These are phyloP conservation scores for Emergomyces africanus DNA, from an alignment of 2,329 filamentous ascomycete species.

Conservation along the genomic window DNA sequence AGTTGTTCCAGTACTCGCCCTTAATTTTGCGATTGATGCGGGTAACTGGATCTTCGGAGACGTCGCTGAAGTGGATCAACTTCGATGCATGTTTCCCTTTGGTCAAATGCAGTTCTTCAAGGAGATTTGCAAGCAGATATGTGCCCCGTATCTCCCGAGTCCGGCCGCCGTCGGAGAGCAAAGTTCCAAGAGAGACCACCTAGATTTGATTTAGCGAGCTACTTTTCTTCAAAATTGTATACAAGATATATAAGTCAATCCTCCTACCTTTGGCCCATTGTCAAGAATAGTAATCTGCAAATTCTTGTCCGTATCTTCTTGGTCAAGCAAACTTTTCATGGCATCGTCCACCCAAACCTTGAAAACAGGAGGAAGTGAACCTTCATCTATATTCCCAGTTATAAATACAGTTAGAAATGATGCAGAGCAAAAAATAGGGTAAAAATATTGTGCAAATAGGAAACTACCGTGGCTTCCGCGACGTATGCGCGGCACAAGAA, in stretches of 20 bases:
- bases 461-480: conserved; percentile 3
- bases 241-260: conserved; percentile 5
- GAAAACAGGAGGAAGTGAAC: conserved; percentile 55
- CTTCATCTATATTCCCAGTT: conserved; percentile 46
- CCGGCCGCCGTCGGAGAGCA: conserved; percentile 67
- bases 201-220: conserved; percentile 18
- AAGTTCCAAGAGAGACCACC: conserved; percentile 64
- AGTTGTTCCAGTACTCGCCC: conserved; percentile 68
- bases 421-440: not conserved
- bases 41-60: conserved; percentile 73
- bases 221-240: conserved; percentile 5
- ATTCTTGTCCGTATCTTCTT: conserved; percentile 78
- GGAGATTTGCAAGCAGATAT: conserved; percentile 80
- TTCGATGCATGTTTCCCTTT: conserved; percentile 63
- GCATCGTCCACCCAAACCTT: conserved; percentile 68
- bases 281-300: conserved; percentile 91
- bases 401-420: too few species aligned
- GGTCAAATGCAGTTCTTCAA: conserved; percentile 77
- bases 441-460: not conserved
- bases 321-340: conserved; percentile 56
- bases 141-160: conserved; percentile 56
- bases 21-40: conserved; percentile 64
- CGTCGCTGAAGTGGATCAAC: conserved; percentile 73
- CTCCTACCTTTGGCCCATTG: conserved; percentile 60
- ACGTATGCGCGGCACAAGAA: not conserved